A percentile compares a stretch with the other conserved stretches of the same genome.
phyloP scores from a whole-genome alignment of 768 basidiomycete species.

The Collybia sp. region DNA sequence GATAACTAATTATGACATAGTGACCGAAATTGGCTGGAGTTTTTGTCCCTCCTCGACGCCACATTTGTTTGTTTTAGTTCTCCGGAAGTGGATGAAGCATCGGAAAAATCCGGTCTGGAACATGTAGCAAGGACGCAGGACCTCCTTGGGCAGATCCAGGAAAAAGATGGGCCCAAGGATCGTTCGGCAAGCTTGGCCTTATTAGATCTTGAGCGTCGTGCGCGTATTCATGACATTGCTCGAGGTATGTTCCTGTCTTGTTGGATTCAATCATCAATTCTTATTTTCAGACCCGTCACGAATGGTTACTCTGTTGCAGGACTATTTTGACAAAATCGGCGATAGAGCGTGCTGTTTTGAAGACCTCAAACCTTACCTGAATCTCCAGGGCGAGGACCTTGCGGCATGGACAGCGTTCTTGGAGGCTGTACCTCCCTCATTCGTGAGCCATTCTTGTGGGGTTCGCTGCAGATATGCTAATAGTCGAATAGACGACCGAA shows the following conservation, averaged over 20 bases:
- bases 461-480: constrained; percentile 1
- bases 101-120: constrained; percentile 23
- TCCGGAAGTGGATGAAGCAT: constrained; percentile 27
- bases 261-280: constrained; percentile 2
- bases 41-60: constrained; percentile 68
- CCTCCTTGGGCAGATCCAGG: constrained; percentile 52
- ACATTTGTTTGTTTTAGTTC: constrained; percentile 41
- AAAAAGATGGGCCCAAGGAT: constrained; percentile 66
- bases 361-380: constrained; percentile 69
- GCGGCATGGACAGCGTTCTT: constrained; percentile 52
- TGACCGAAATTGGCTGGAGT: constrained; percentile 86
- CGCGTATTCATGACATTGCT: constrained; percentile 40
- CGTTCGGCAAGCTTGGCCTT: constrained; percentile 71
- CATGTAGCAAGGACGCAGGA: constrained; percentile 38
- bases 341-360: constrained; percentile 86
- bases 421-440: constrained; percentile 37
- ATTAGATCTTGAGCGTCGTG: constrained; percentile 70
- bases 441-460: constrained; percentile 31
- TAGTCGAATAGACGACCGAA: constrained; percentile 35
- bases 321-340: constrained; percentile 70
- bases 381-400: constrained; percentile 41
- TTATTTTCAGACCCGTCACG: constrained; percentile 34
- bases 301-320: constrained; percentile 46
- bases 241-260: constrained; percentile 27
- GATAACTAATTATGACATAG: constrained; percentile 24